Conservation (phyloP, 306 rosid genomes). For the Argentina anserina region DNA sequence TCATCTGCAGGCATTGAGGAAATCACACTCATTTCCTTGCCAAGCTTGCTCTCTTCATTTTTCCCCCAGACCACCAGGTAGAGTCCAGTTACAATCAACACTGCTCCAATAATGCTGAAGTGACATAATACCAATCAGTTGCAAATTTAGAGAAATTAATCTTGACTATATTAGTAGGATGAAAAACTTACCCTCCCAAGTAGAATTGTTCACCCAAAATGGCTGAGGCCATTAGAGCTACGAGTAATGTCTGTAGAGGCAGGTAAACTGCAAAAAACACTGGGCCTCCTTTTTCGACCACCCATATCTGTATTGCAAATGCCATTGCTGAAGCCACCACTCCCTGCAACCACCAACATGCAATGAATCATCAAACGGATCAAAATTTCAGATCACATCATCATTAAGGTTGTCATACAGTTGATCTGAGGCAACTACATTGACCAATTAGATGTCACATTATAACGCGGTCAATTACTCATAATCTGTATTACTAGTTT, state of each 20-base stretch:
- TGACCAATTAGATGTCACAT: not conserved
- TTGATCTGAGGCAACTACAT: no score
- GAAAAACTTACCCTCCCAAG: not conserved
- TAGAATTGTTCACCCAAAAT: not conserved
- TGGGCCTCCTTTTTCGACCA: not conserved
- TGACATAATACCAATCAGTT: not conserved
- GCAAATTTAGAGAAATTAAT: not conserved
- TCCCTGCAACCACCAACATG: not conserved
- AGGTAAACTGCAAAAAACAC: not conserved
- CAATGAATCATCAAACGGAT: not conserved
- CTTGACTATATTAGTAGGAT: not conserved
- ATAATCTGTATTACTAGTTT: not conserved
- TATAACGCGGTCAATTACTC: not conserved
- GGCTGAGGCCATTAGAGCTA: not conserved
- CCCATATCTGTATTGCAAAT: not conserved
- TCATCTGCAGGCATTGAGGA: not conserved
- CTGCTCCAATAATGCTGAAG: not conserved
- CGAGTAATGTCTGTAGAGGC: not conserved
- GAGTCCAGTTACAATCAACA: not conserved
- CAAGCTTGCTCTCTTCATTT: not conserved
- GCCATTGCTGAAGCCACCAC: not conserved
- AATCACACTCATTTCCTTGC: not conserved
- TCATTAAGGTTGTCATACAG: not conserved
- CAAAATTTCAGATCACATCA: not conserved
- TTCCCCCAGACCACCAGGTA: conserved; percentile 1